Evolutionary conservation across 2,329 filamentous ascomycete species (phyloP).

Genomic region (Remersonia thermophila): DNA sequence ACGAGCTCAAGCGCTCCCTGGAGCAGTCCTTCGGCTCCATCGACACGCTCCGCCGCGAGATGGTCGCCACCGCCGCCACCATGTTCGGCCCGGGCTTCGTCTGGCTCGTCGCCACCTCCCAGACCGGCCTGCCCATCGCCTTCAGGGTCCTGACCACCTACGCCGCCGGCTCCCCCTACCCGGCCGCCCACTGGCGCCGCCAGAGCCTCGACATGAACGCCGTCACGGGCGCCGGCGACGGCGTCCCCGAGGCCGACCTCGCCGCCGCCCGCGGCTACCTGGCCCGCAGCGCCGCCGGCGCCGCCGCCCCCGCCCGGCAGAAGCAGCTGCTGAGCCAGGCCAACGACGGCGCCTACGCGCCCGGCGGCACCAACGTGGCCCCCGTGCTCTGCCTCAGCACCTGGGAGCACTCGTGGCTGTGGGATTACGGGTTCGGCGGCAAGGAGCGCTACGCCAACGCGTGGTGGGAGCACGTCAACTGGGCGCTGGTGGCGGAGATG

Average conservation of each 20-base stretch:
- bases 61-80: conserved; percentile 66
- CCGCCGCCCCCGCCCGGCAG: not conserved
- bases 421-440: conserved; percentile 62
- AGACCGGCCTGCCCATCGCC: conserved; percentile 11
- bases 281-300: conserved; percentile 7
- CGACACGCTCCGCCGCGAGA: conserved; percentile 67
- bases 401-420: conserved; percentile 89
- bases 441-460: conserved; percentile 64
- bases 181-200: conserved; percentile 69
- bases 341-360: conserved; percentile 33
- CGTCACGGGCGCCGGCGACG: conserved; percentile 28
- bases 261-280: conserved; percentile 19
- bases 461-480: conserved; percentile 87
- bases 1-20: conserved; percentile 44
- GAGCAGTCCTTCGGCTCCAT: conserved; percentile 63
- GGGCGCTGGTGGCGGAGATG: conserved; percentile 53
- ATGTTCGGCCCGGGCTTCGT: conserved; percentile 98
- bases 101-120: conserved; percentile 65
- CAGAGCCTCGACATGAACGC: conserved; percentile 61
- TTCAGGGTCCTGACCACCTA: conserved; percentile 76
- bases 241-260: conserved; percentile 24
- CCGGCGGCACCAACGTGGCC: conserved; percentile 55
- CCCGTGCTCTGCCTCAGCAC: conserved; percentile 87
- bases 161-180: conserved; percentile 78
- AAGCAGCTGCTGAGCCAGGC: conserved; percentile 2